Base-by-base conservation (phyloP, 305 asterid genomes). In the Caryopteris hybrid region DNA sequence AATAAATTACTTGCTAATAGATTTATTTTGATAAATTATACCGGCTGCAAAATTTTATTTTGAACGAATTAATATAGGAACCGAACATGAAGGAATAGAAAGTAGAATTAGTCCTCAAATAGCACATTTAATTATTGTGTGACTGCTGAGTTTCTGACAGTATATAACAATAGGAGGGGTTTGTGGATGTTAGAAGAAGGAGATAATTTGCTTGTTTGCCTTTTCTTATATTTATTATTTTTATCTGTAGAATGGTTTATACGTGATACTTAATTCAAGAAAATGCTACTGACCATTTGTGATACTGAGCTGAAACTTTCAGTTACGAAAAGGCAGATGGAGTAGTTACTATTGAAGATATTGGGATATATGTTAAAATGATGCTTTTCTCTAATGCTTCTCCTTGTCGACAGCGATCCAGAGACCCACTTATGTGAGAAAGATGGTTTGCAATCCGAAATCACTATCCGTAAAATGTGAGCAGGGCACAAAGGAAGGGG, bases 401-500 rank as follows among this genome's bases (percentile, higher is more conserved):
- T 36, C 64, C 10, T 66, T 33, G 58, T 62, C 68, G 41, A 16
- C 87, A 92, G 94, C 73, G 84, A 71, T 68, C 60, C 83, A 63
- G 66, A 70, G 46, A 54, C 79, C 78, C 27, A 64, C 67, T 42
- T 48, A 51, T 61, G 74, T 14, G 31, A 70, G 65, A 34, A 76
- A 69, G 39, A 47, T 77, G 11, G 71, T 62, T 45, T 45, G 60
- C 50, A 78, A 54, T 66, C 69, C 85, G 21, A 71, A 70, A 61
- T 61, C 77, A 45, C 52, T 81, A 41, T 71, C 86, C 23, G 67
- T 92, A 61, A 81, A 81, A 81, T 89, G 95, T 25, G 96, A 85
- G 78, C 98, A 84, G 88, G 80, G 82, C 74, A 68, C 80, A 56
- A 83, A 91, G 52, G 88, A 72, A 2, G 85, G 87, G 27, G 62